Evolutionary conservation across 2,329 filamentous ascomycete species (phyloP).

Genomic region (Fusarium coffeatum): DNA sequence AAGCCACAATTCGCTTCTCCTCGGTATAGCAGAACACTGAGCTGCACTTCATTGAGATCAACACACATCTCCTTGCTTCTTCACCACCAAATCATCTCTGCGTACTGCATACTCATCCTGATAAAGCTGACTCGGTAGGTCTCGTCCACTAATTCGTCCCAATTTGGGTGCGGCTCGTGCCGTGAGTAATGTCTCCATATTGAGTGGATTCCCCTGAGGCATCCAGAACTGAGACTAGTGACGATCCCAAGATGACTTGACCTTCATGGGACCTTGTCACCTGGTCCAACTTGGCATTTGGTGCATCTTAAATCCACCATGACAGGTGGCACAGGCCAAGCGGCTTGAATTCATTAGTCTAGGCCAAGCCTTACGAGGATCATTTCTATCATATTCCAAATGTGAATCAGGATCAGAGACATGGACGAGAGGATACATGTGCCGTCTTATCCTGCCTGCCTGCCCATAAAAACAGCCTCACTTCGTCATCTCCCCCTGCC

Average conservation of each 20-base stretch:
- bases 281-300: background rate
- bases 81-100: background rate
- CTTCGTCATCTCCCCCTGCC: background rate
- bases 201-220: background rate
- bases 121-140: background rate
- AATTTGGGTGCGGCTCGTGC: constrained; percentile 12
- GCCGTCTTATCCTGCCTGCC: background rate
- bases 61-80: background rate
- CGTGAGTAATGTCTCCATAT: constrained; percentile 9
- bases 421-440: background rate
- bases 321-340: constrained; percentile 1
- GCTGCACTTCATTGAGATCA: background rate
- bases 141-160: background rate
- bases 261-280: background rate
- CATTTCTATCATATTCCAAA: background rate
- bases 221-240: background rate
- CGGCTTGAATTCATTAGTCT: background rate
- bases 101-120: background rate
- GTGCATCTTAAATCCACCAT: background rate
- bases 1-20: background rate
- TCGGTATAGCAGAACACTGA: background rate
- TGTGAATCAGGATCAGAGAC: background rate
- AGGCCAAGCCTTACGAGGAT: background rate
- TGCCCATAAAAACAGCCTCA: background rate
- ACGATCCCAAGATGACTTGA: background rate